Percentiles rank a stretch among this genome's conserved stretches.
These are phyloP conservation scores for Triticum timopheevii DNA, from an alignment of 176 grass and related monocot species.

Conservation along the genomic window DNA sequence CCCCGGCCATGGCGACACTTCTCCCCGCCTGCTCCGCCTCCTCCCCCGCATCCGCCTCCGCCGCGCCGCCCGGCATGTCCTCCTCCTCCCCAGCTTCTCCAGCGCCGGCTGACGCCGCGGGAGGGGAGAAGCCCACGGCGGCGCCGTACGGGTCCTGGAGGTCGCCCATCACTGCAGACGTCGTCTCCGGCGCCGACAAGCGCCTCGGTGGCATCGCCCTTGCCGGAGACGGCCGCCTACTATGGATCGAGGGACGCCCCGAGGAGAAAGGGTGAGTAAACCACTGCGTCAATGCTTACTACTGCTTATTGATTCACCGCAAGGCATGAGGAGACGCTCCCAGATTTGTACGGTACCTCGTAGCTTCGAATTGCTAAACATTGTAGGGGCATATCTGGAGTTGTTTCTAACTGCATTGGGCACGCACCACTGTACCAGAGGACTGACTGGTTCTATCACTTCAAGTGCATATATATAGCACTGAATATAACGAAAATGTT, in stretches of 20 bases:
- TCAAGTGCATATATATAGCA: neutral
- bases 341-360: too few relatives aligned
- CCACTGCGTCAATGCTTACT: neutral
- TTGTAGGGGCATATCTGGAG: too few relatives aligned
- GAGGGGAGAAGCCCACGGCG: constrained; percentile 27
- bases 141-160: constrained; percentile 51
- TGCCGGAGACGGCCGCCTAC: constrained; percentile 34
- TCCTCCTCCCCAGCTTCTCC: neutral
- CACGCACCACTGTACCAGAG: neutral
- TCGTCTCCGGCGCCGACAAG: constrained; percentile 31
- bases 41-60: too few relatives aligned
- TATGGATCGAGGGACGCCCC: constrained; percentile 60
- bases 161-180: constrained; percentile 49
- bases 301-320: too few relatives aligned
- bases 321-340: neutral
- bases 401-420: neutral
- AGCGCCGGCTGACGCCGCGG: neutral
- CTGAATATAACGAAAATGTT: neutral
- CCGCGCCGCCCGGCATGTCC: neutral
- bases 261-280: constrained; percentile 51
- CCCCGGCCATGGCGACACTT: neutral
- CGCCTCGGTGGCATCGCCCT: constrained; percentile 30
- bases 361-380: neutral
- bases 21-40: neutral
- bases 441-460: neutral